These are phyloP conservation scores for Leptographium galeiforme DNA, from an alignment of 2,329 filamentous ascomycete genomes.

Conservation along the genomic window DNA sequence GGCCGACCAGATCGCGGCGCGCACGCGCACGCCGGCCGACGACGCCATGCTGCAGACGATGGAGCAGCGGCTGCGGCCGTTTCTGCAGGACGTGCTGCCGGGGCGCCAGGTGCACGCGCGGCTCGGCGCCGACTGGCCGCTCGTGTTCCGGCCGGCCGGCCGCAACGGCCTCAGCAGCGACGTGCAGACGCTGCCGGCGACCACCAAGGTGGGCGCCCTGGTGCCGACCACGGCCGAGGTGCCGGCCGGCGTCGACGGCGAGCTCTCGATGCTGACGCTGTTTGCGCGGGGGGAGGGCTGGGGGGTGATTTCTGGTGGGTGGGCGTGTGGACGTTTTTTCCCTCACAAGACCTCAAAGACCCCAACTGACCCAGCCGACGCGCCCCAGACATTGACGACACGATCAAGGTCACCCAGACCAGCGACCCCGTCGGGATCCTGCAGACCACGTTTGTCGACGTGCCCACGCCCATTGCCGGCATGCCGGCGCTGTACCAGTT, in stretches of 20 bases:
- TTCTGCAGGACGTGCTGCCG: conserved; percentile 63
- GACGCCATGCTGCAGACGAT: conserved; percentile 47
- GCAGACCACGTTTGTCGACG: conserved; percentile 67
- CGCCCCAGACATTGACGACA: conserved; percentile 90
- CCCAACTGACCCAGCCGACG: too few species aligned
- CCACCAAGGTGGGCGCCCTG: conserved; percentile 28
- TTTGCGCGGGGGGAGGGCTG: conserved; percentile 69
- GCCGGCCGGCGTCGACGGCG: conserved; percentile 36
- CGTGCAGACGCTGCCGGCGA: conserved; percentile 36
- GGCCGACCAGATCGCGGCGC: conserved; percentile 41
- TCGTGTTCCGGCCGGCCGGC: conserved; percentile 56
- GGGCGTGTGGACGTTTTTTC: too few species aligned
- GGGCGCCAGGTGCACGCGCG: conserved; percentile 54
- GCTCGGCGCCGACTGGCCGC: conserved; percentile 30
- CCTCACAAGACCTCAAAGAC: too few species aligned
- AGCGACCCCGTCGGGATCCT: conserved; percentile 69
- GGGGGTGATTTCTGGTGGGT: conserved; percentile 75
- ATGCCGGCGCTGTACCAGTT: conserved; percentile 77
- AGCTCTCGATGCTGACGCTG: conserved; percentile 53
- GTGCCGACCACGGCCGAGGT: conserved; percentile 36
- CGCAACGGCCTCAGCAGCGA: conserved; percentile 60
- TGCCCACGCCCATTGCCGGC: conserved; percentile 55
- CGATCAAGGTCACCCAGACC: conserved; percentile 83
- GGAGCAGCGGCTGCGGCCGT: conserved; percentile 55
- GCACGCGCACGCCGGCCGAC: conserved; percentile 5